Percentiles rank a stretch among this genome's conserved stretches.
phyloP scores from a whole-genome alignment of 352 stramenopile genomes.

The Phytopythium mirpurense region DNA sequence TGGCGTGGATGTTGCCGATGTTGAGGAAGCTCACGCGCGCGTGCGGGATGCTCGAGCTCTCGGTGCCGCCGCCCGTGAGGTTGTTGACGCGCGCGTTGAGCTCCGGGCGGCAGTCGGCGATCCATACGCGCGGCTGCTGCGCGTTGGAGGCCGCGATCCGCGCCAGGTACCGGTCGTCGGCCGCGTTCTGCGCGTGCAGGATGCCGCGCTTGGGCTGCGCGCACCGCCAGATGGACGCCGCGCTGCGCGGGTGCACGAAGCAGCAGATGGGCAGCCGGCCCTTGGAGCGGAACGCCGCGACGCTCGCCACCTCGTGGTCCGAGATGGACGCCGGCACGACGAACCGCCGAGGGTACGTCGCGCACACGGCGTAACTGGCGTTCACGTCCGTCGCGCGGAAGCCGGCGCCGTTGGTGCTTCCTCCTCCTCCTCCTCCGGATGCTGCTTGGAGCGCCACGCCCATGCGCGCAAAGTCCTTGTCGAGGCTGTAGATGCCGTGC shows the following conservation, averaged over 20 bases:
- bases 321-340: constrained; percentile 62
- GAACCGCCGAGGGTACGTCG: constrained; percentile 75
- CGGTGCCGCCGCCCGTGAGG: constrained; percentile 85
- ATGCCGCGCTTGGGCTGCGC: constrained; percentile 85
- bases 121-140: constrained; percentile 61
- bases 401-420: constrained; percentile 10
- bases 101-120: constrained; percentile 87
- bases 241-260: constrained; percentile 66
- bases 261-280: constrained; percentile 77
- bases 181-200: constrained; percentile 60
- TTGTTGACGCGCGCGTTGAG: constrained; percentile 90
- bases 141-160: constrained; percentile 41
- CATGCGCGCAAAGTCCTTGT: constrained; percentile 70
- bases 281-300: constrained; percentile 81
- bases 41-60: constrained; percentile 75
- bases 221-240: constrained; percentile 76
- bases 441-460: constrained; percentile 54
- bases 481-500: constrained; percentile 63
- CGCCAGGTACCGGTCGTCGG: constrained; percentile 74
- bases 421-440: too few relatives aligned
- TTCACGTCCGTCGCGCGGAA: constrained; percentile 70
- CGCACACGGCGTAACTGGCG: constrained; percentile 58
- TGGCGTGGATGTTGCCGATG: constrained; percentile 93
- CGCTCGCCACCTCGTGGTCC: constrained; percentile 54
- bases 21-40: constrained; percentile 82